Evolutionary conservation across 768 basidiomycete genomes (phyloP).

Genomic region (Cystobasidium tubakii): DNA sequence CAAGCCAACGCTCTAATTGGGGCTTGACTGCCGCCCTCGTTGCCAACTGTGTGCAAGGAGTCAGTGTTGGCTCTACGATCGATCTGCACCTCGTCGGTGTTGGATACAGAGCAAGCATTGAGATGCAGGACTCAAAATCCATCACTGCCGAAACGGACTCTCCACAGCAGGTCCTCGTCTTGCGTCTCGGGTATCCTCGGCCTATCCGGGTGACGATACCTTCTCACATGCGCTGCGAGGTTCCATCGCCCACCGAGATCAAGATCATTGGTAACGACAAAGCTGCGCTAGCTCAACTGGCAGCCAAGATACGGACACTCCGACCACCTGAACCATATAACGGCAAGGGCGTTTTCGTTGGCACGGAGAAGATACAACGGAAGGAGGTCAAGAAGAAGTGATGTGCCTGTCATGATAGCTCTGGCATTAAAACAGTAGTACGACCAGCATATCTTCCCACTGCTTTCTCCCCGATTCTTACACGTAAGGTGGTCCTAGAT

Average conservation of each 20-base stretch:
- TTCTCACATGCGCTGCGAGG: constrained; percentile 68
- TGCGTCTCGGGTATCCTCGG: constrained; percentile 92
- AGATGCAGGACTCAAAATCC: constrained; percentile 59
- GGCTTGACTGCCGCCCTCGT: constrained; percentile 88
- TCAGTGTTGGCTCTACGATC: constrained; percentile 77
- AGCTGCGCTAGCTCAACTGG: constrained; percentile 76
- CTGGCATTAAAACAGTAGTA: constrained; percentile 51
- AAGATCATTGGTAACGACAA: constrained; percentile 77
- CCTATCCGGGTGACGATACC: constrained; percentile 77
- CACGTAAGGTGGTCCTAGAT: constrained; percentile 59
- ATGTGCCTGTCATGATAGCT: background rate
- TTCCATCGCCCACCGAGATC: constrained; percentile 77
- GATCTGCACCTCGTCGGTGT: constrained; percentile 88
- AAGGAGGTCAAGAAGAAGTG: constrained; percentile 93
- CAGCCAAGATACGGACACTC: constrained; percentile 73
- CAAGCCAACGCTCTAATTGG: constrained; percentile 84
- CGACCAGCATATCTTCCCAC: constrained; percentile 39
- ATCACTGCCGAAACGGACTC: background rate
- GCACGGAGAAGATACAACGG: constrained; percentile 82
- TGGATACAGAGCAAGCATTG: constrained; percentile 81
- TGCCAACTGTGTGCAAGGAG: constrained; percentile 79
- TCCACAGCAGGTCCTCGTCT: constrained; percentile 55
- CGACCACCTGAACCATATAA: constrained; percentile 95
- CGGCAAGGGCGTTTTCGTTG: constrained; percentile 86
- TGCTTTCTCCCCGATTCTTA: constrained; percentile 39